Conservation (phyloP, 345 rosid species). For the Rhodamnia argentea region DNA sequence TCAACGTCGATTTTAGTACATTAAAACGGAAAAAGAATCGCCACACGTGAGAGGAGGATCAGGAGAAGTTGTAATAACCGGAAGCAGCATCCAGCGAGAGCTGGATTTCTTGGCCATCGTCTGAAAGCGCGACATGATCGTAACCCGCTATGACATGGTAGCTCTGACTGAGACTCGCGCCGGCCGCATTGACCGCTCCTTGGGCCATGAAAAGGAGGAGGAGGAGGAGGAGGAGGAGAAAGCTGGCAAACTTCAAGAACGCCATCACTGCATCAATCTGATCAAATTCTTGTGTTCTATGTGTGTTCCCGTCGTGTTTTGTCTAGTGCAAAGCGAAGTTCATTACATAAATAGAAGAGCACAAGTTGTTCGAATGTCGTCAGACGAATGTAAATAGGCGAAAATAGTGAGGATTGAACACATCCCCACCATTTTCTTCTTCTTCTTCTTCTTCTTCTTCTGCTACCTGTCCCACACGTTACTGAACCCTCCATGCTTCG, state of each 20-base stretch:
- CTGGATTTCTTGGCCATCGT: conserved; percentile 24
- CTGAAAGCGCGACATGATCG: conserved; percentile 10
- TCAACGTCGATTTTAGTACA: background rate
- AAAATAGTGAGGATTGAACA: background rate
- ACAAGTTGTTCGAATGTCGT: background rate
- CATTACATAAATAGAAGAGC: background rate
- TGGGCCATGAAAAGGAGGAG: background rate
- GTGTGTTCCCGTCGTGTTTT: background rate
- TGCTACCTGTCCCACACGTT: background rate
- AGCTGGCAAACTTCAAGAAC: background rate
- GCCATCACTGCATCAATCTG: background rate
- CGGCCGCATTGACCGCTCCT: background rate
- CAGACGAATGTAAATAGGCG: background rate
- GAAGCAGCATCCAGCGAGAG: conserved; percentile 42
- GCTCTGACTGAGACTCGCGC: conserved; percentile 6
- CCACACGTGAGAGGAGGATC: background rate
- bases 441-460: background rate
- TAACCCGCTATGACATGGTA: conserved; percentile 29
- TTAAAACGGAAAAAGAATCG: background rate
- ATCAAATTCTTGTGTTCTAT: background rate
- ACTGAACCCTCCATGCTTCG: background rate
- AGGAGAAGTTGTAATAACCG: conserved; percentile 10
- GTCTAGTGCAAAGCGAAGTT: background rate
- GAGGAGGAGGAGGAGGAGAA: background rate
- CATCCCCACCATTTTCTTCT: background rate